A percentile compares a stretch with the other conserved stretches of the same genome.
Conservation (phyloP, 129 eudicot species). For the Tanacetum coccineum region DNA sequence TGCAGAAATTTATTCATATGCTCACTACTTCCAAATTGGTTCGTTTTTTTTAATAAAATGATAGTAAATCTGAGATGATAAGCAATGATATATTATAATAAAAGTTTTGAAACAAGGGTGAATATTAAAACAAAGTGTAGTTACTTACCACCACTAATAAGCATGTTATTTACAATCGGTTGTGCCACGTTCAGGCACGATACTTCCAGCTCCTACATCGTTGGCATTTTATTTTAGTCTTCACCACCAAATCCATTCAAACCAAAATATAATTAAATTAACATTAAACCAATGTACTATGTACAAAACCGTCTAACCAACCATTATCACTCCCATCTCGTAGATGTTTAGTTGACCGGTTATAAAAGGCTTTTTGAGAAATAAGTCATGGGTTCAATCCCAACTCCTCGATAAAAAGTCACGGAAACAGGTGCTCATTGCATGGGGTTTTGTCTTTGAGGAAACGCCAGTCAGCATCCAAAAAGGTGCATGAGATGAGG, state of each 20-base stretch:
- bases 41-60: background rate
- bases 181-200: constrained; percentile 89
- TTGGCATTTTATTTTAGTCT: constrained; percentile 28
- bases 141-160: constrained; percentile 34
- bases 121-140: constrained; percentile 9
- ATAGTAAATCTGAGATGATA: background rate
- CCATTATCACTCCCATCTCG: background rate
- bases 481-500: too few species aligned
- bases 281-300: background rate
- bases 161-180: constrained; percentile 31
- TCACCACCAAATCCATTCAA: constrained; percentile 39
- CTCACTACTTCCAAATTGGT: too few species aligned
- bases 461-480: too few species aligned
- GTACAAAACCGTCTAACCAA: background rate
- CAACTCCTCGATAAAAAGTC: too few species aligned
- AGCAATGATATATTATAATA: background rate
- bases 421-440: too few species aligned
- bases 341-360: too few species aligned
- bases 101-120: background rate
- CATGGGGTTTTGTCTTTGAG: too few species aligned
- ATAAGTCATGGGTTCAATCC: too few species aligned
- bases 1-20: too few species aligned
- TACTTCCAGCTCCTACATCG: constrained; percentile 59
- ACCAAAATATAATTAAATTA: background rate
- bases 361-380: too few species aligned